Evolutionary conservation across 2,329 filamentous ascomycete genomes (phyloP).

Genomic region (Colletotrichum kahawae): DNA sequence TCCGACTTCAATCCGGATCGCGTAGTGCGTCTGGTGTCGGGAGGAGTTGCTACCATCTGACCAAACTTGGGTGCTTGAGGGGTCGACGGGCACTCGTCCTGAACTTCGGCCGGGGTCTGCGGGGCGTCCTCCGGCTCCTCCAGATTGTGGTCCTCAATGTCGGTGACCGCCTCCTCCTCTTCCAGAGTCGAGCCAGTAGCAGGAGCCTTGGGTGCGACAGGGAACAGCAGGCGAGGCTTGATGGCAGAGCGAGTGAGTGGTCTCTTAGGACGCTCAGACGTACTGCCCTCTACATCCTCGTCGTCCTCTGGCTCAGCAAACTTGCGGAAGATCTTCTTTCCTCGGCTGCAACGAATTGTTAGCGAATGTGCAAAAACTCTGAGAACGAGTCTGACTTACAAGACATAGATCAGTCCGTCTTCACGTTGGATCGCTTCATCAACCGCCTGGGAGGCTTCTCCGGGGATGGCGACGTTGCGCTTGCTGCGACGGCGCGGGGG

Average conservation of each 20-base stretch:
- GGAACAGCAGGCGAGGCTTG: constrained; percentile 76
- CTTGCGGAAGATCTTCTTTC: constrained; percentile 78
- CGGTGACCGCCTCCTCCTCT: constrained; percentile 64
- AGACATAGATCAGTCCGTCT: constrained; percentile 77
- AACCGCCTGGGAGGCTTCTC: constrained; percentile 63
- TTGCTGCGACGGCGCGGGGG: constrained; percentile 58
- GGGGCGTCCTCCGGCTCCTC: constrained; percentile 40
- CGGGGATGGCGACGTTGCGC: constrained; percentile 58
- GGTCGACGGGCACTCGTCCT: constrained; percentile 36
- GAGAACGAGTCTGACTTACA: constrained; percentile 63
- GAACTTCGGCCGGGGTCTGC: constrained; percentile 30
- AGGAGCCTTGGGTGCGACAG: constrained; percentile 38
- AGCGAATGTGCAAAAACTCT: not conserved
- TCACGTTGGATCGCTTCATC: constrained; percentile 68
- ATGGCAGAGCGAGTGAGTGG: constrained; percentile 71
- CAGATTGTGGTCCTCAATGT: constrained; percentile 58
- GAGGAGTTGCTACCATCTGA: constrained; percentile 60
- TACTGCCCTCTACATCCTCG: constrained; percentile 35
- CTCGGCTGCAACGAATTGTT: constrained; percentile 60
- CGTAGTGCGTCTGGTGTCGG: constrained; percentile 65
- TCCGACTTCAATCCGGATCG: constrained; percentile 57
- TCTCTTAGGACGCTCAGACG: constrained; percentile 35
- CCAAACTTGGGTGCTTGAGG: constrained; percentile 61
- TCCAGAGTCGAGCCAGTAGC: constrained; percentile 39
- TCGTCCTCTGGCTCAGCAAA: constrained; percentile 52